phyloP scores from a whole-genome alignment of 306 rosid species.

The Spatholobus suberectus region DNA sequence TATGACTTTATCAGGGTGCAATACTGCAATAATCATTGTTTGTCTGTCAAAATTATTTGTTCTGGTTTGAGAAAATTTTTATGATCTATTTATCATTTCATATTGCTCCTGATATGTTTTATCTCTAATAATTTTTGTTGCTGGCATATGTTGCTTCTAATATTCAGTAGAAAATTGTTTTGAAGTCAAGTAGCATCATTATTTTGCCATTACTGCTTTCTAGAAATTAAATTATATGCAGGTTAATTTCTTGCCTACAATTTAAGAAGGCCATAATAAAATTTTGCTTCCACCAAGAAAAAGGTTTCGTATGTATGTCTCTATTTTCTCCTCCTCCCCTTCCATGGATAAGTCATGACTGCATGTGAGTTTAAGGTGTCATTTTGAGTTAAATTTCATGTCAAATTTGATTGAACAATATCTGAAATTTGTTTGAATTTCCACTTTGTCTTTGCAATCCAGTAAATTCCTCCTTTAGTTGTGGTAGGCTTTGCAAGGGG shows the following conservation, averaged over 20 bases:
- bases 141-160: background rate
- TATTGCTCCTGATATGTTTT: constrained; percentile 23
- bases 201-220: background rate
- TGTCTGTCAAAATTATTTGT: constrained; percentile 4
- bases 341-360: background rate
- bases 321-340: background rate
- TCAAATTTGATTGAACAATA: constrained; percentile 4
- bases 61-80: background rate
- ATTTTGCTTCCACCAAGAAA: constrained; percentile 16
- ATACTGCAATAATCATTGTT: constrained; percentile 24
- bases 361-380: constrained; percentile 3
- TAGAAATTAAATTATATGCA: background rate
- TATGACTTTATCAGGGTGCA: background rate
- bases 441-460: constrained; percentile 7
- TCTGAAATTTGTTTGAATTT: constrained; percentile 24
- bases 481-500: background rate
- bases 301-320: background rate
- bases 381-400: constrained; percentile 21
- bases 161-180: background rate
- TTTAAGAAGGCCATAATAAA: background rate
- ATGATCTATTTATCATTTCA: background rate
- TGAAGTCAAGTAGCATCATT: constrained; percentile 11
- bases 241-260: background rate
- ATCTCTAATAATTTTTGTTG: constrained; percentile 1
- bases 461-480: constrained; percentile 16